Evolutionary conservation across 306 rosid species (phyloP).

Genomic region (Hippophae tibetana): DNA sequence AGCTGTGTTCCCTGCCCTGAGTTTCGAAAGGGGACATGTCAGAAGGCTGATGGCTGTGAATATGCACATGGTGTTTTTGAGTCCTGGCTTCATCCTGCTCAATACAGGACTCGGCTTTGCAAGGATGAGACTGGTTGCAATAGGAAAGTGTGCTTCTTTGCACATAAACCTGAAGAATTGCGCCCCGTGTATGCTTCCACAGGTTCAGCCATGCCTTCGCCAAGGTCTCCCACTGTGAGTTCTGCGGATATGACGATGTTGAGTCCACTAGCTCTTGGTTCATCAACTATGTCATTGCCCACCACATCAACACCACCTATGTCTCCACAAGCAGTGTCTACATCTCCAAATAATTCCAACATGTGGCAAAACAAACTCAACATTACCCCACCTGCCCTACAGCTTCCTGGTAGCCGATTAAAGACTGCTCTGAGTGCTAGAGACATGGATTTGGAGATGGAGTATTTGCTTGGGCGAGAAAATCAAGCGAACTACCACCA

Average conservation of each 20-base stretch:
- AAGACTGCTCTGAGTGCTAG: constrained; percentile 76
- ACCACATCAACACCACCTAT: constrained; percentile 78
- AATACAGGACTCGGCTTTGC: constrained; percentile 91
- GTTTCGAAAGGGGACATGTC: constrained; percentile 88
- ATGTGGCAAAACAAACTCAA: constrained; percentile 85
- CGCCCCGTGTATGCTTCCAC: constrained; percentile 94
- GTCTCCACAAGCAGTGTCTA: constrained; percentile 81
- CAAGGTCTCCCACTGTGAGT: constrained; percentile 49
- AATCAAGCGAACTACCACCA: constrained; percentile 43
- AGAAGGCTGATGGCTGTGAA: constrained; percentile 82
- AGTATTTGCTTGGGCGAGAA: constrained; percentile 47
- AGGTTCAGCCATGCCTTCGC: constrained; percentile 97
- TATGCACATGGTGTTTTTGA: constrained; percentile 97
- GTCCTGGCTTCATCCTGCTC: constrained; percentile 99
- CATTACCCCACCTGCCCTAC: constrained; percentile 82
- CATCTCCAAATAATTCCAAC: constrained; percentile 74
- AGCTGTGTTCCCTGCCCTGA: constrained; percentile 99
- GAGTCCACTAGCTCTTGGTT: constrained; percentile 77
- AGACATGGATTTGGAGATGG: constrained; percentile 79
- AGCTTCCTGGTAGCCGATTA: constrained; percentile 81
- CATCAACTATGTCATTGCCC: constrained; percentile 61
- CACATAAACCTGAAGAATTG: constrained; percentile 77
- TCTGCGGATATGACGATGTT: constrained; percentile 50
- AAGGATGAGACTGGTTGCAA: constrained; percentile 90
- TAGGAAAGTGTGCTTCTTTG: constrained; percentile 95